phyloP scores from a whole-genome alignment of 805 yeast species.

The Candida bentonensis region DNA sequence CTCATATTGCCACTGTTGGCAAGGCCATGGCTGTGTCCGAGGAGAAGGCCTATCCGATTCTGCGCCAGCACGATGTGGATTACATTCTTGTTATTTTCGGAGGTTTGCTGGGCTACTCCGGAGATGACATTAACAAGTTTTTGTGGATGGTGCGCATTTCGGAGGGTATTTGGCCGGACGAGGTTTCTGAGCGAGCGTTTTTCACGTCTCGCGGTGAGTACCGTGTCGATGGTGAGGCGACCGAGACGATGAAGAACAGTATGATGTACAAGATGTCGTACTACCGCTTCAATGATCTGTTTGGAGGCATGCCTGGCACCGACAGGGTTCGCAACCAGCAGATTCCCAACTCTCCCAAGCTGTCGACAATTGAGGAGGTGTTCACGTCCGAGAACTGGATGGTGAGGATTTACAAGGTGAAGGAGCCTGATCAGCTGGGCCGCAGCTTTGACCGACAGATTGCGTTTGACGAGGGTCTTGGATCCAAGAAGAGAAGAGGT shows the following conservation, averaged over 20 bases:
- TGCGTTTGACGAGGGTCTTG: background rate
- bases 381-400: constrained; percentile 95
- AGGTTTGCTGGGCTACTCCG: constrained; percentile 83
- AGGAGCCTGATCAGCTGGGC: constrained; percentile 76
- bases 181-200: constrained; percentile 69
- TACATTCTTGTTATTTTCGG: constrained; percentile 90
- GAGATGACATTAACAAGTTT: constrained; percentile 93
- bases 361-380: constrained; percentile 81
- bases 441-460: constrained; percentile 29
- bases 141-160: constrained; percentile 98
- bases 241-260: constrained; percentile 76
- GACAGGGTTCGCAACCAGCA: constrained; percentile 86
- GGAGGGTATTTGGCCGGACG: constrained; percentile 99
- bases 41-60: constrained; percentile 74
- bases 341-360: constrained; percentile 41
- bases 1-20: constrained; percentile 98
- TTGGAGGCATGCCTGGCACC: constrained; percentile 27
- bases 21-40: constrained; percentile 91
- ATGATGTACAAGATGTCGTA: constrained; percentile 91
- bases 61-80: constrained; percentile 87
- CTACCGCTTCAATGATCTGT: constrained; percentile 69
- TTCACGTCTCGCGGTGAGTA: constrained; percentile 83
- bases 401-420: constrained; percentile 85
- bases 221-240: constrained; percentile 67
- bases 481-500: constrained; percentile 1